These are phyloP conservation scores for Nakaseomyces sp. DNA, from an alignment of 1,139 yeast genomes.

Conservation along the genomic window DNA sequence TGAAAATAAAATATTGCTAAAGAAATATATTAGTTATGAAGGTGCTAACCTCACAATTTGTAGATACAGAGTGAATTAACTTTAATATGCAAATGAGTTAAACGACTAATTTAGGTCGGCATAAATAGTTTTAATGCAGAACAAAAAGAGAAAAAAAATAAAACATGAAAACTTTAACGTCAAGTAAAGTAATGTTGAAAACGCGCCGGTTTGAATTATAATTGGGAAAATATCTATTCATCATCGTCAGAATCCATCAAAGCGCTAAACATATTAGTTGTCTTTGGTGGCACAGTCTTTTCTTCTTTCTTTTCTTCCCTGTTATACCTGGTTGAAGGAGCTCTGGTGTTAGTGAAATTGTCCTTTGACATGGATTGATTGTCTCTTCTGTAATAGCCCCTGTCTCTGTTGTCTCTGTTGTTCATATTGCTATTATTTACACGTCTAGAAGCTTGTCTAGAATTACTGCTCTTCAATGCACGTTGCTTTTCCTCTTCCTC, in stretches of 20 bases:
- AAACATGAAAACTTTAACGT: slow-evolving; percentile 1
- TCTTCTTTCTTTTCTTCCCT: slow-evolving; percentile 21
- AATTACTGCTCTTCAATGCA: slow-evolving; percentile 21
- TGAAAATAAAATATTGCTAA: slow-evolving; percentile 1
- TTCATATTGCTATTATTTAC: slow-evolving; percentile 9
- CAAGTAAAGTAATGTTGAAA: too few relatives aligned
- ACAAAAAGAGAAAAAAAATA: slow-evolving; percentile 3
- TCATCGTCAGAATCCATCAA: slow-evolving; percentile 29
- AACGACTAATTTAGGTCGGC: slow-evolving; percentile 4
- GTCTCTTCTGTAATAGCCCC: slow-evolving; percentile 20
- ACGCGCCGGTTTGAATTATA: too few relatives aligned
- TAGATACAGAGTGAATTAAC: slow-evolving; percentile 4
- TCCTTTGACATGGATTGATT: slow-evolving; percentile 21
- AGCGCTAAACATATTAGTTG: slow-evolving; percentile 29
- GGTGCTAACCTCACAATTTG: not conserved
- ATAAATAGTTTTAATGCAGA: slow-evolving; percentile 10
- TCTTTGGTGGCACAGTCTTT: slow-evolving; percentile 22
- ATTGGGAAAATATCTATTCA: slow-evolving; percentile 12
- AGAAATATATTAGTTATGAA: not conserved
- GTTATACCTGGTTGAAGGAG: slow-evolving; percentile 26
- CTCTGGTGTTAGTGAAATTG: slow-evolving; percentile 26
- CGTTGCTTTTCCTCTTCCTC: slow-evolving; percentile 58
- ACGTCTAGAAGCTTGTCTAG: slow-evolving; percentile 29
- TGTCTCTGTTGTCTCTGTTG: slow-evolving; percentile 8
- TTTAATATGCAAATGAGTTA: slow-evolving; percentile 6